These are phyloP conservation scores for Zoysia pacifica DNA, from an alignment of 176 grass and related monocot species.

Conservation along the genomic window DNA sequence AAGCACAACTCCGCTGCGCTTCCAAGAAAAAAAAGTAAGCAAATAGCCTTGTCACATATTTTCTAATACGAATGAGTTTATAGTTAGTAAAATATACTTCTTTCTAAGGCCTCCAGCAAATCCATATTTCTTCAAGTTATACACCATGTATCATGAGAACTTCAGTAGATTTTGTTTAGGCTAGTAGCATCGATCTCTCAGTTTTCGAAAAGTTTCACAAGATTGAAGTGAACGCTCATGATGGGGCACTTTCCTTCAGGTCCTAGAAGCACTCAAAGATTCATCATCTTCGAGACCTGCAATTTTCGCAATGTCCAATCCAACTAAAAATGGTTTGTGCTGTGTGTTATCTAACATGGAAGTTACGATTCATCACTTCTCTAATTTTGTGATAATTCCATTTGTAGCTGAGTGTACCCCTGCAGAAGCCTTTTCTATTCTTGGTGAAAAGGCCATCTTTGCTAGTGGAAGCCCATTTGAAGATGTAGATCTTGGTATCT, in stretches of 20 bases:
- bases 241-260: conserved; percentile 48
- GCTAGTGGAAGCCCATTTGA: conserved; percentile 94
- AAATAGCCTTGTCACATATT: conserved; percentile 13
- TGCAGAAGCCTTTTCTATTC: conserved; percentile 82
- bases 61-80: conserved; percentile 25
- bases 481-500: conserved; percentile 82
- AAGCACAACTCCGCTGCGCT: too few species aligned
- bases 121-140: conserved; percentile 32
- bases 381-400: conserved; percentile 41
- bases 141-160: conserved; percentile 21
- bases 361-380: conserved; percentile 27
- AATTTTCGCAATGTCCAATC: conserved; percentile 98
- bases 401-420: conserved; percentile 90
- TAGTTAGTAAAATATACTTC: conserved; percentile 27
- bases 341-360: conserved; percentile 32
- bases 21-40: neutral
- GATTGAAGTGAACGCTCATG: conserved; percentile 17
- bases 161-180: conserved; percentile 1
- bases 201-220: neutral
- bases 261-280: conserved; percentile 89
- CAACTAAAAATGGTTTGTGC: conserved; percentile 86
- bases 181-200: conserved; percentile 9
- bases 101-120: conserved; percentile 10
- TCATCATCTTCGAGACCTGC: conserved; percentile 85
- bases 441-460: conserved; percentile 84